Base-by-base conservation (phyloP, 1,284 basidiomycete genomes). In the Rhizoctonia solani region DNA sequence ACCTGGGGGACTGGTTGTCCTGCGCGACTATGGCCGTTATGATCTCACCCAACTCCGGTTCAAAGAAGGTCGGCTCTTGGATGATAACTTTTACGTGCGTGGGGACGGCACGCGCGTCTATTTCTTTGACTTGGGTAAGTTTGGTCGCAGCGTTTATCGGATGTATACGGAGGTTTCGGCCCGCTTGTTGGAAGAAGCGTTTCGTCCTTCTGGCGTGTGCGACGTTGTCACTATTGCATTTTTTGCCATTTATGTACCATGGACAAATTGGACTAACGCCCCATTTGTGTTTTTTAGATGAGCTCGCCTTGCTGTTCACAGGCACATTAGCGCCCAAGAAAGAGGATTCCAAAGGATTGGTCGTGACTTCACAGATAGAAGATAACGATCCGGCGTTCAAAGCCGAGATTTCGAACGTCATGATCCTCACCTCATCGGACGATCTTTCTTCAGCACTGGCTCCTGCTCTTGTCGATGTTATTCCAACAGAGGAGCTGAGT, bases 81-180 rank as follows among this genome's bases (percentile, higher is more conserved):
- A 93, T 42, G 93, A 96, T 56, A 95, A 96, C 75, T 92, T 96
- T 71, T 98, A 98, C 74, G 89, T 95, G 55, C 85, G 96, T 53
- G 96, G 96, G 0, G 96, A 99, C 77, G 96, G 95, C 71, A 99
- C 96, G 0, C 82, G 97, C 37, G 95, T 98, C 0, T 98, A 97
- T 77, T 98, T 97, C 76, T 98, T 98, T 73, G 90, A 92, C 70
- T 76, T 90, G 19, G 91, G 92, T 90, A 71, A 50, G 82, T 74
- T 0, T 16, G 27, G 3, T 46, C 21, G n/a, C 13, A 6, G 44
- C 19, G 8, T 39, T 8, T 16, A 39, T 16, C 8, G 37, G 9
- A 8, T 39, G 37, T 8, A 16, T 39, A 8, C 16, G 37, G 9
- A 39, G n/a, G n/a, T n/a, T n/a, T n/a, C n/a, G n/a, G n/a, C n/a